Base-by-base conservation (phyloP, 768 basidiomycete species). In the Rhodotorula babjevae region DNA sequence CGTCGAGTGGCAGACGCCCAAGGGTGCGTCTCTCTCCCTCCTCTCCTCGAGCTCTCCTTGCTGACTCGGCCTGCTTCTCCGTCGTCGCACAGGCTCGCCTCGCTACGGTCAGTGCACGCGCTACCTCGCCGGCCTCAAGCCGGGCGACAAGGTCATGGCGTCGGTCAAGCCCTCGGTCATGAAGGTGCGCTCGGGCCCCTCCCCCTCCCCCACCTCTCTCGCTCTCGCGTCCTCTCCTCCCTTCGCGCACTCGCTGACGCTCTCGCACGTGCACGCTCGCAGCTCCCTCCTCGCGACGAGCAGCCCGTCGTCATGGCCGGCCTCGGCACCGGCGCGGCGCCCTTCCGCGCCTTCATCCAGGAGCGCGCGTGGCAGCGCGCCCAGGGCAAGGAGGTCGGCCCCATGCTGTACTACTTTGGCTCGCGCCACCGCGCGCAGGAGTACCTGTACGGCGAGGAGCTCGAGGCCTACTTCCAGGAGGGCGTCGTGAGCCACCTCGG, bases 221-320 rank as follows among this genome's bases (percentile, higher is more conserved):
- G 31, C 75, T 80, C 42, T 81, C 9, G 23, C 58, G 11, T 27
- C 19, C 12, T 12, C 14, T 25, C 53, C 52, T 33, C 59, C 52
- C 58, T 16, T n/a, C n/a, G 36, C 36, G 36, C 36, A 36, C 36
- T 36, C 36, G 36, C 36, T 36, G 36, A 36, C 36, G 4, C 36
- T 36, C 36, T 36, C 8, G 65, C 53, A 49, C 50, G 23, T 58
- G 47, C 55, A 16, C 33, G 16, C 8, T 63, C 61, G 56, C 75
- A 93, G 90, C 84, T 98, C 11, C 96, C 96, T 65, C 89, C 90
- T 0, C 85, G 87, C 79, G 84, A 88, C 79, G 86, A 84, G 59
- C 93, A 95, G 79, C 96, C 96, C 52, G 85, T 99, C 82, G 95
- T 98, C 82, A 93, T 99, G 92, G 93, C 95, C 47, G 96, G 96